Base-by-base conservation (phyloP, 140 eudicot species). In the Oenanthe javanica region DNA sequence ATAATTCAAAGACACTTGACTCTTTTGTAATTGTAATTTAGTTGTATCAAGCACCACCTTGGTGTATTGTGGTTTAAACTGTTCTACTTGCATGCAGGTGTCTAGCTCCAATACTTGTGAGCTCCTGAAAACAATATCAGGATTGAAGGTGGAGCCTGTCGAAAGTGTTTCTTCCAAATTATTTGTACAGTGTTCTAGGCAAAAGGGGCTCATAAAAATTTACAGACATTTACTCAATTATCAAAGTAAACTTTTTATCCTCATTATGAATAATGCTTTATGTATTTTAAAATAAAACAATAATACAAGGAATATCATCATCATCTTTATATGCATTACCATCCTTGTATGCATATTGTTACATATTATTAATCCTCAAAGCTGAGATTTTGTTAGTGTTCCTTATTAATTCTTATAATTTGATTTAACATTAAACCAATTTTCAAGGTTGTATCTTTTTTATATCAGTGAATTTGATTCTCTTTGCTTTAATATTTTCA, bases 141-240 rank as follows among this genome's bases (percentile, higher is more conserved):
- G 98, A 50, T 81, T 93, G 81, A 96, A 86, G 86, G 98, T 96
- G 36, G 91, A 84, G 85, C 96, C 99, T 16, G 98, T 96, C 79
- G 97, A 96, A 81, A 89, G 93, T 88, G 98, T 96, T 42, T 85
- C 98, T 67, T 93, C 99, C 69, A 96, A 96, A 87, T 93, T 96
- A 82, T 92, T 96, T 89, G 99, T 96, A 81, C 99, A 96, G 72
- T 93, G 99, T 85, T 96, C 99, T 85, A 88, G 99, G 57, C 98
- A 96, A 55, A 96, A 89, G 83, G 99, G 98, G 81, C 98, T 96
- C 49, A 90, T 96, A 81, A 96, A 92, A 85, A 96, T 96, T 74
- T 96, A 96, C 79, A 84, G 89, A 79, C 99, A 96, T 88, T 81
- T 96, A 90, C 99, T 96, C 74, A 90, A 96, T 82, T 96, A 91